phyloP scores from a whole-genome alignment of 164 flowering plant species.

The Stephania cephalantha region DNA sequence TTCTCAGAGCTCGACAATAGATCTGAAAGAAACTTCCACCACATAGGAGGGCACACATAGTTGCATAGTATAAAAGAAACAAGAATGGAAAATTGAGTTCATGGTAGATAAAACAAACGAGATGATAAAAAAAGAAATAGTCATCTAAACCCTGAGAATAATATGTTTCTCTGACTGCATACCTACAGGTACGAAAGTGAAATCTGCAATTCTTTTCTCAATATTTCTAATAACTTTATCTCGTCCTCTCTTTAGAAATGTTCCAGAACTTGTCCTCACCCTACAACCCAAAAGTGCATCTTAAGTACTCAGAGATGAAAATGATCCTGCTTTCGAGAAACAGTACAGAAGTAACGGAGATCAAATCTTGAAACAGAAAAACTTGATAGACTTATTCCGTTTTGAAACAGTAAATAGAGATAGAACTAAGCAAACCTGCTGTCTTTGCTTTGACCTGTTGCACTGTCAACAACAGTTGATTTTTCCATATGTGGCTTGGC shows the following conservation, averaged over 20 bases:
- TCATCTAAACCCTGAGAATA: not conserved
- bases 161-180: slow-evolving; percentile 18
- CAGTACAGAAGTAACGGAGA: not conserved
- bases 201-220: slow-evolving; percentile 91
- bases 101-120: not conserved
- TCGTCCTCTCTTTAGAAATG: slow-evolving; percentile 63
- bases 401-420: not conserved
- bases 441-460: slow-evolving; percentile 81
- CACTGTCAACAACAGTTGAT: slow-evolving; percentile 82
- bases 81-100: not conserved
- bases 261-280: slow-evolving; percentile 95
- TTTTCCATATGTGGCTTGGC: slow-evolving; percentile 81
- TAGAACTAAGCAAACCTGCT: slow-evolving; percentile 53
- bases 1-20: not conserved
- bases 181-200: slow-evolving; percentile 86
- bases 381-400: not conserved
- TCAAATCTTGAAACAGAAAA: not conserved
- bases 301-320: not conserved
- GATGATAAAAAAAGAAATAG: not conserved
- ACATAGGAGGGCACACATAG: not conserved
- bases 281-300: slow-evolving; percentile 28
- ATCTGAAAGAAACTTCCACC: not conserved
- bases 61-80: not conserved
- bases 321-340: not conserved
- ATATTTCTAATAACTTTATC: slow-evolving; percentile 59